Percentiles rank a stretch among this genome's conserved stretches.
These are phyloP conservation scores for Triticum timopheevii DNA, from an alignment of 176 grass and related monocot genomes.

Conservation along the genomic window DNA sequence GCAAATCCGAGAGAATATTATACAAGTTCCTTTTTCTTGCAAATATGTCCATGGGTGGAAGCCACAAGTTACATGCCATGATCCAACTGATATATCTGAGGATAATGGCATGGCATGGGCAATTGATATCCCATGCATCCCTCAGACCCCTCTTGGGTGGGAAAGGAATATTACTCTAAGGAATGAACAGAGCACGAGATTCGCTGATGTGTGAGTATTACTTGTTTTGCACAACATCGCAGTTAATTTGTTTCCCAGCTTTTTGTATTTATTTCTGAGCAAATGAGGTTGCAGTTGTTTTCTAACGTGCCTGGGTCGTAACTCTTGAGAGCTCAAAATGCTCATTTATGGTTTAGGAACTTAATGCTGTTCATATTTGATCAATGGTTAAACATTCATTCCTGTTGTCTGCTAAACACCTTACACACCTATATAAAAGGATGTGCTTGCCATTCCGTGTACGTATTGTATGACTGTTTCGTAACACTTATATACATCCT, in stretches of 20 bases:
- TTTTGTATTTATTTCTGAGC: neutral
- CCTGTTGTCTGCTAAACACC: neutral
- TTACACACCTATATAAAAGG: neutral
- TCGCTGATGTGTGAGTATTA: slow-evolving; percentile 70
- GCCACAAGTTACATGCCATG: slow-evolving; percentile 55
- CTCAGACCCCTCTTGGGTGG: slow-evolving; percentile 60
- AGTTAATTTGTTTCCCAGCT: neutral
- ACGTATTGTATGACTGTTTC: neutral
- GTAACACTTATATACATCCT: neutral
- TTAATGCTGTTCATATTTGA: neutral
- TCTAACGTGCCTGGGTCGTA: neutral
- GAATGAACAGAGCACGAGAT: slow-evolving; percentile 52
- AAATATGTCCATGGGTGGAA: slow-evolving; percentile 61
- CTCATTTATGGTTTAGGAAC: neutral
- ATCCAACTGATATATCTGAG: slow-evolving; percentile 58
- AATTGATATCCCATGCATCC: slow-evolving; percentile 62
- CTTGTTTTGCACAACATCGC: neutral
- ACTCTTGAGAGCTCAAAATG: slow-evolving; percentile 4
- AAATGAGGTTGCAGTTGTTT: neutral
- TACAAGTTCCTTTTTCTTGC: slow-evolving; percentile 50
- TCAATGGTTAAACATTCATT: neutral
- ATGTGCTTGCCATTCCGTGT: neutral
- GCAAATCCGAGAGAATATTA: slow-evolving; percentile 54
- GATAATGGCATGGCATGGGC: slow-evolving; percentile 58
- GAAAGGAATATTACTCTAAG: slow-evolving; percentile 67